These are phyloP conservation scores for Acer negundo DNA, from an alignment of 345 rosid genomes.

Conservation along the genomic window DNA sequence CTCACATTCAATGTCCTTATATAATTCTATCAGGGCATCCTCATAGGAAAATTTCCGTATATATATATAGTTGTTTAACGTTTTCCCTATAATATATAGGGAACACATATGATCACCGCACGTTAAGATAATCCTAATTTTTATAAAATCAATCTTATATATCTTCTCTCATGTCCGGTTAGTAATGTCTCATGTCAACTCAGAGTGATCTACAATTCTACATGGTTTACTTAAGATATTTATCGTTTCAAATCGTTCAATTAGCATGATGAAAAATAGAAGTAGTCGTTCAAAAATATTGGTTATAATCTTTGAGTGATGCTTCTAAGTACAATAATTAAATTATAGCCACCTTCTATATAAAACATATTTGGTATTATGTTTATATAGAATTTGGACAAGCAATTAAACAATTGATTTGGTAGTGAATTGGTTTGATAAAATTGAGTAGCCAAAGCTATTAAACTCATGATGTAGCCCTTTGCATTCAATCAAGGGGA, in stretches of 20 bases:
- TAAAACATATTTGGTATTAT: background rate
- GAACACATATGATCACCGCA: too few relatives aligned
- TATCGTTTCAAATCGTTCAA: background rate
- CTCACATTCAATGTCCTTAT: too few relatives aligned
- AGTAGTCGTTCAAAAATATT: background rate
- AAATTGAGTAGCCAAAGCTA: conserved; percentile 21
- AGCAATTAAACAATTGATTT: background rate
- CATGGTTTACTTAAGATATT: background rate
- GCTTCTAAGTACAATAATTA: conserved; percentile 12
- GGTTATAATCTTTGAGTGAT: background rate
- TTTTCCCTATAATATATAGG: too few relatives aligned
- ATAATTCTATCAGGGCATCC: too few relatives aligned
- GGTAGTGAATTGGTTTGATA: conserved; percentile 21
- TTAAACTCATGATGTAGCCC: conserved; percentile 28
- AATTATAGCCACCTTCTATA: background rate
- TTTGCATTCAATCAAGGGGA: conserved; percentile 66
- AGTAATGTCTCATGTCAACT: background rate
- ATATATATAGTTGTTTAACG: too few relatives aligned
- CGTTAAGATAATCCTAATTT: too few relatives aligned
- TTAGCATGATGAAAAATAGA: background rate
- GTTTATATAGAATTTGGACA: conserved; percentile 14
- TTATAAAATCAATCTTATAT: background rate
- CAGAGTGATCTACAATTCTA: background rate
- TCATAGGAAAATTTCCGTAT: too few relatives aligned
- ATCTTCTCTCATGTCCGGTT: background rate